Percentiles rank a stretch among this genome's conserved stretches.
phyloP scores from a whole-genome alignment of 257 asterid species.

The Cynanchum wilfordii region DNA sequence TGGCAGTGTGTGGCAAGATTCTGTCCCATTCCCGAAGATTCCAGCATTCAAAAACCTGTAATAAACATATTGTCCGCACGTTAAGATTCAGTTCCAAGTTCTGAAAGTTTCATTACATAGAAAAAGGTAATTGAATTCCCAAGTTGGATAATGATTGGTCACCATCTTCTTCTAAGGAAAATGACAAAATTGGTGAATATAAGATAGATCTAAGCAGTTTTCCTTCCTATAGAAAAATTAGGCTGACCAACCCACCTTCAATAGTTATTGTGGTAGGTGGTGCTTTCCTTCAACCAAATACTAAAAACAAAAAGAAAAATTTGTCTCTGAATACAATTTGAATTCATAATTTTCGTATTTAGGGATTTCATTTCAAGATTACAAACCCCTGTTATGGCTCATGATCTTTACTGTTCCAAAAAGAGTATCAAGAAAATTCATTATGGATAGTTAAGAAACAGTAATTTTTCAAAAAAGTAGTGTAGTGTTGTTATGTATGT shows the following conservation, averaged over 20 bases:
- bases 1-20: conserved; percentile 38
- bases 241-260: not conserved
- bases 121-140: too few species aligned
- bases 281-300: not conserved
- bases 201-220: not conserved
- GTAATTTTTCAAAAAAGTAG: too few species aligned
- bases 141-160: not conserved
- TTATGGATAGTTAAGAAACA: not conserved
- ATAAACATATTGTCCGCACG: not conserved
- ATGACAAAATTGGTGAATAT: not conserved
- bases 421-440: not conserved
- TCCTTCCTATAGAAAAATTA: not conserved
- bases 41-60: conserved; percentile 50
- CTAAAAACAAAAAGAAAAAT: too few species aligned
- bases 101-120: too few species aligned
- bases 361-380: not conserved
- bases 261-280: not conserved
- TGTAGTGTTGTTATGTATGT: too few species aligned
- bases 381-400: too few species aligned
- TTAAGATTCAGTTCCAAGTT: not conserved
- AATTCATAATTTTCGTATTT: too few species aligned
- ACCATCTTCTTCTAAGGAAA: not conserved
- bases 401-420: not conserved
- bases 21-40: conserved; percentile 38
- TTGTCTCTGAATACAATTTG: too few species aligned